Evolutionary conservation across 208 protist species (phyloP).

Genomic region (Acanthamoeba polyphaga): DNA sequence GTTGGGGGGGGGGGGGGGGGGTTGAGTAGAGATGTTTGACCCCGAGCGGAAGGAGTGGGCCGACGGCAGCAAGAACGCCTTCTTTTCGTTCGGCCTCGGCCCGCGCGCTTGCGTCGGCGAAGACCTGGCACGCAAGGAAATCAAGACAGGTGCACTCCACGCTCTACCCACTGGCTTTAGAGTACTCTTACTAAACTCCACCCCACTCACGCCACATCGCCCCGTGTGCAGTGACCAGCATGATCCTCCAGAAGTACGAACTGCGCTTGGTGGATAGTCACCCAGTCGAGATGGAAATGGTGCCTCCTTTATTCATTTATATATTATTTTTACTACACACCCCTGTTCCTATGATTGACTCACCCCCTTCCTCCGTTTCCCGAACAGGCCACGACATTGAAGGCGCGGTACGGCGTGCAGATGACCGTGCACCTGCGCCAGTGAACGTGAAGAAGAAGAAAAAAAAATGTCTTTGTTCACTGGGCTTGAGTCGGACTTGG

Average conservation of each 20-base stretch:
- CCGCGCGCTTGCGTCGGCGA: slow-evolving; percentile 48
- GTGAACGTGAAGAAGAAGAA: too few species aligned
- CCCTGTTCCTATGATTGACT: neutral
- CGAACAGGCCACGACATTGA: slow-evolving; percentile 10
- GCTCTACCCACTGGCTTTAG: neutral
- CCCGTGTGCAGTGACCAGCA: neutral
- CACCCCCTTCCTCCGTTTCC: neutral
- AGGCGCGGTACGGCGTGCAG: slow-evolving; percentile 16
- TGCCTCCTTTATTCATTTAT: neutral
- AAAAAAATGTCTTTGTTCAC: too few species aligned
- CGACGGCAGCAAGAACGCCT: neutral
- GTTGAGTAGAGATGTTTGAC: neutral
- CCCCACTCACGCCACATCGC: neutral
- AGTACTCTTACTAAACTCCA: neutral
- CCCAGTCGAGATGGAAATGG: slow-evolving; percentile 45
- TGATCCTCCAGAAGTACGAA: slow-evolving; percentile 58
- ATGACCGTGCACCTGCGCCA: slow-evolving; percentile 4
- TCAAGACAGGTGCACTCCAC: slow-evolving; percentile 38
- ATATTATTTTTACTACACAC: too few species aligned
- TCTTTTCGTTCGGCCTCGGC: slow-evolving; percentile 17
- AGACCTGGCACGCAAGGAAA: slow-evolving; percentile 55
- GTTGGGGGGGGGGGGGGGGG: neutral
- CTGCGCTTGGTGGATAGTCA: neutral
- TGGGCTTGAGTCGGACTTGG: too few species aligned
- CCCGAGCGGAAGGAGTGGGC: slow-evolving; percentile 1